phyloP scores from a whole-genome alignment of 163 green algal species.

The Smithsoniella earleae region DNA sequence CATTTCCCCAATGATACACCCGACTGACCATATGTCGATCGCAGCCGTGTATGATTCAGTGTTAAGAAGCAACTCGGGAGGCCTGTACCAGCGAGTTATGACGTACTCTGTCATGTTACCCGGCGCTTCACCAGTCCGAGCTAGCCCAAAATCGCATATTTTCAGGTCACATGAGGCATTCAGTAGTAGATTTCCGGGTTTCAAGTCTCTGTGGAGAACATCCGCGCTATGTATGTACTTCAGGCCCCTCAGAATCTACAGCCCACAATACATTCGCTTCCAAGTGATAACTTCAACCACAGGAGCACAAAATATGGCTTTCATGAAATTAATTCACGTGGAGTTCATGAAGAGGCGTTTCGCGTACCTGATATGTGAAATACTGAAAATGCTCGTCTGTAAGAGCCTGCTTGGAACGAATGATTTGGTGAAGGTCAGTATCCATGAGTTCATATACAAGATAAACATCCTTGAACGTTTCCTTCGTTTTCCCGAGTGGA shows the following conservation, averaged over 20 bases:
- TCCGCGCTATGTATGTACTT: conserved; percentile 95
- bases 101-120: conserved; percentile 89
- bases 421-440: conserved; percentile 99
- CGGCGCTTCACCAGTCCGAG: conserved; percentile 57
- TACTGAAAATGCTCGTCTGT: conserved; percentile 96
- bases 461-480: conserved; percentile 91
- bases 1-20: conserved; percentile 97
- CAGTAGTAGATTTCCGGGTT: conserved; percentile 94
- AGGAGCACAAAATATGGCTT: too few species aligned
- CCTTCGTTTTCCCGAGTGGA: conserved; percentile 51
- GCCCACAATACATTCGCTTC: too few species aligned
- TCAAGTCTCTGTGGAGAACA: conserved; percentile 95
- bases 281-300: too few species aligned
- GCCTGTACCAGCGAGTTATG: conserved; percentile 92
- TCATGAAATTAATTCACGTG: too few species aligned
- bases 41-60: conserved; percentile 84
- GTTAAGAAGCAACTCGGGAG: conserved; percentile 91
- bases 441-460: conserved; percentile 99
- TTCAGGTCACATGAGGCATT: conserved; percentile 97
- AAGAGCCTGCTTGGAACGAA: conserved; percentile 82
- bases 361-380: conserved; percentile 92
- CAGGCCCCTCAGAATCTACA: conserved; percentile 80
- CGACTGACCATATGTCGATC: conserved; percentile 97
- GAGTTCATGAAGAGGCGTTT: too few species aligned
- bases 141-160: conserved; percentile 98